Percentiles rank a stretch among this genome's conserved stretches.
Evolutionary conservation across 805 yeast species (phyloP).

Genomic region (Lachancea cidri): DNA sequence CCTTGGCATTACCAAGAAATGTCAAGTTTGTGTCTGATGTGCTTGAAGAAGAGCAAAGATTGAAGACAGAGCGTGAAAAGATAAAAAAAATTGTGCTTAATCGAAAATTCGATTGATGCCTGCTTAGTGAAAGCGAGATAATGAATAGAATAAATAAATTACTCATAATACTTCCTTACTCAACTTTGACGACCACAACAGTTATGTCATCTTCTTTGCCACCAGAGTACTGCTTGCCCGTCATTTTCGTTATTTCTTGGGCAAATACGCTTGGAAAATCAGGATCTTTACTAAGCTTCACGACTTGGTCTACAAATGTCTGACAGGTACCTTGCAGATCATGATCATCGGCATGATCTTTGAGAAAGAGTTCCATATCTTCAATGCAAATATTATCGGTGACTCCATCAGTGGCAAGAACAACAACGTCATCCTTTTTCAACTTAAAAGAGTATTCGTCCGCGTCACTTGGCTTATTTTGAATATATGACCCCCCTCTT

Average conservation of each 20-base stretch:
- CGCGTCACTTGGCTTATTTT: slow-evolving; percentile 64
- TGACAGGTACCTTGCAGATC: slow-evolving; percentile 46
- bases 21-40: slow-evolving; percentile 51
- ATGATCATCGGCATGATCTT: slow-evolving; percentile 38
- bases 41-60: slow-evolving; percentile 44
- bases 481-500: slow-evolving; percentile 58
- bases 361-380: slow-evolving; percentile 65
- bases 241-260: slow-evolving; percentile 59
- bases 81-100: slow-evolving; percentile 51
- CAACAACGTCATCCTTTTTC: slow-evolving; percentile 63
- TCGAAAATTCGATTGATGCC: slow-evolving; percentile 30
- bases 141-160: slow-evolving; percentile 1
- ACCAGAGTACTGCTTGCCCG: slow-evolving; percentile 70
- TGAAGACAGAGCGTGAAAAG: slow-evolving; percentile 48
- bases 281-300: slow-evolving; percentile 63
- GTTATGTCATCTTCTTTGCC: slow-evolving; percentile 97
- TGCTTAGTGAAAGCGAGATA: no score
- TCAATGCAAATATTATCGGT: slow-evolving; percentile 74
- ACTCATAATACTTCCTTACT: slow-evolving; percentile 11
- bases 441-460: slow-evolving; percentile 64
- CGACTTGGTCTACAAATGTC: slow-evolving; percentile 61
- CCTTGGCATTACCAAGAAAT: slow-evolving; percentile 47
- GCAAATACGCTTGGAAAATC: slow-evolving; percentile 81
- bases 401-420: slow-evolving; percentile 92
- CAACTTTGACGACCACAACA: slow-evolving; percentile 65